Evolutionary conservation across 768 basidiomycete species (phyloP), one percentile per base, ranked within the genome.

Genomic region (Harrya chromipes): DNA sequence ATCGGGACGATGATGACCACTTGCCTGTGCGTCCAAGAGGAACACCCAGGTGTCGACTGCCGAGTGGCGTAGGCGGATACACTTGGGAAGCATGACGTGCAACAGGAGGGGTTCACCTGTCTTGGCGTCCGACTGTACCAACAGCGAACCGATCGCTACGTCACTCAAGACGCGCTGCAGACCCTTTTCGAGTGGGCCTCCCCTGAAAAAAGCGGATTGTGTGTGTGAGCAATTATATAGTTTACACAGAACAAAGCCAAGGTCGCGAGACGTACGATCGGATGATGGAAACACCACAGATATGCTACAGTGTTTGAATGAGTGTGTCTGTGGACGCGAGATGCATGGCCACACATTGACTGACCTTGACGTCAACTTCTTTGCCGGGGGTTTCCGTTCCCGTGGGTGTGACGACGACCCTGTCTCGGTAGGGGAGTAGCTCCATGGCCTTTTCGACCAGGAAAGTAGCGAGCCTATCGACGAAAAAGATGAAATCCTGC

Each of bases 401-500:
- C 0, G 81, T 69, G 0, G 94, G 93, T 0, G 94, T 95, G 17
- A 68, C 73, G 6, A 95, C 77, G 0, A 70, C 70, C 60, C 80
- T 81, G 3, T 73, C 62, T 26, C 70, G 63, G 67, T 85, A 90
- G 2, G 93, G 93, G n/a, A 98, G 76, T 50, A 83, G 76, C 37
- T 86, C 85, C 62, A 94, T 73, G 0, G 93, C 91, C 63, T 83
- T 78, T 68, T 98, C 95, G 5, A 90, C 82, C 20, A 98, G 70
- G 17, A 91, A 68, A 0, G 90, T 93, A 0, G 94, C 82, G 2
- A 98, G 72, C 16, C 95, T 79, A 64, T 97, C 93, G 0, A 82
- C 82, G 62, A 92, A 93, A 74, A 97, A 95, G 34, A 97, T 84
- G 61, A 97, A 98, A 62, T 97, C 93, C 58, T 89, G 88, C 16